Evolutionary conservation across 2,329 filamentous ascomycete genomes (phyloP), one percentile per base, ranked within the genome.

Genomic region (Dothistroma septosporum): DNA sequence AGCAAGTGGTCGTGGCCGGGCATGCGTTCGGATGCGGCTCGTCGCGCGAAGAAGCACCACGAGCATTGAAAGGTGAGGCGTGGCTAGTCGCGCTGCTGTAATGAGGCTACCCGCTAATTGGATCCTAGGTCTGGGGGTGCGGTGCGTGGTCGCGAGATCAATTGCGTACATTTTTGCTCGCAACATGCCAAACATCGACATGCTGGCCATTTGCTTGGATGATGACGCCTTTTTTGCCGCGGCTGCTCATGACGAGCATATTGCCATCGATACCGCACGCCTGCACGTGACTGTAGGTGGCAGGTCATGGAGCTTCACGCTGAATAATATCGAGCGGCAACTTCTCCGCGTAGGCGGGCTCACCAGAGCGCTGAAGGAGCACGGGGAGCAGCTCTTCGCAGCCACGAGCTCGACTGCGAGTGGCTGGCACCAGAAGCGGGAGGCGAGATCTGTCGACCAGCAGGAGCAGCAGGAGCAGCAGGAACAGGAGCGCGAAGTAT

Each of bases 111-210:
- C 14, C 7, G 33, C 10, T 37, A 3, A 37, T 3, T 11, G 33
- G 4, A 37, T 37, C 33, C 10, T 16, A 37, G 33, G 33, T 16
- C 16, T n/a, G 22, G 61, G 61, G 12, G 53, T 61, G 8, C 16
- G 57, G 41, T 46, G 37, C 41, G 59, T 64, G 9, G 59, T 64
- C 8, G 61, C 59, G 19, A 21, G 53, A 14, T 61, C 57, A 4
- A 61, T 61, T 28, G 52, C 61, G 5, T 61, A 46, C 53, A 64
- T 64, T 35, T 61, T 53, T 22, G 44, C 46, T 4, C 58, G 61
- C 1, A 64, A 61, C 33, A 46, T 52, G 49, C 53, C 55, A 2
- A 61, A 33, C 28, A 11, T 61, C 1, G 61, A 59, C 2, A 10
- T 64, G 7, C 49, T 64, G 4, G 61, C 33, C 22, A 61, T 64